Evolutionary conservation across 2,329 filamentous ascomycete species (phyloP).

Genomic region (Hypoxylon sp.): DNA sequence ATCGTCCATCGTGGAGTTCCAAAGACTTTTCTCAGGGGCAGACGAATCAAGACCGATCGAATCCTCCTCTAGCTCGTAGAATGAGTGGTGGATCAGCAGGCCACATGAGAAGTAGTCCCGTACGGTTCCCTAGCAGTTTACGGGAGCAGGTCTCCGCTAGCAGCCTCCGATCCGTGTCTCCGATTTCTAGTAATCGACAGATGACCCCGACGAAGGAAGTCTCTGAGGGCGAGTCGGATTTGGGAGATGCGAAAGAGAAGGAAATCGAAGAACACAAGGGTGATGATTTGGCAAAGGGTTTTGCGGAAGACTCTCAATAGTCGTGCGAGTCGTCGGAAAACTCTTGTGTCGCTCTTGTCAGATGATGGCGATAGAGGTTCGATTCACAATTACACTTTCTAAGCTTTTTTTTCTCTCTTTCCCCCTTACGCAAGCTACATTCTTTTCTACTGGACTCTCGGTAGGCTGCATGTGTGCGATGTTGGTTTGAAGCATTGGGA

Average conservation of each 20-base stretch:
- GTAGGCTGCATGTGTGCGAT: neutral
- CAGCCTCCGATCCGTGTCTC: slow-evolving; percentile 15
- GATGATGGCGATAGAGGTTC: neutral
- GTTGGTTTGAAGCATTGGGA: slow-evolving; percentile 10
- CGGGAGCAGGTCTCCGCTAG: slow-evolving; percentile 12
- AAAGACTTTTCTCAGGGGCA: slow-evolving; percentile 58
- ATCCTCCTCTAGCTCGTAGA: slow-evolving; percentile 39
- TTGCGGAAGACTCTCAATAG: slow-evolving; percentile 22
- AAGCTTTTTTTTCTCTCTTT: slow-evolving; percentile 12
- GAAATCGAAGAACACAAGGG: slow-evolving; percentile 2
- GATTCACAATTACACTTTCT: neutral
- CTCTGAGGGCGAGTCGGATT: slow-evolving; percentile 10
- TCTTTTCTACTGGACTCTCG: neutral
- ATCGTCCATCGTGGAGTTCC: slow-evolving; percentile 62
- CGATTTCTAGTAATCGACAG: slow-evolving; percentile 19
- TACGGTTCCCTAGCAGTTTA: slow-evolving; percentile 6
- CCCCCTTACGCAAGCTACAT: slow-evolving; percentile 16
- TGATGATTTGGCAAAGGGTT: slow-evolving; percentile 12
- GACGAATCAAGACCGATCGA: slow-evolving; percentile 41
- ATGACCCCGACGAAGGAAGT: slow-evolving; percentile 28
- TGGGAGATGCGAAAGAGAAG: slow-evolving; percentile 6
- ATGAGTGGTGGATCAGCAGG: slow-evolving; percentile 30
- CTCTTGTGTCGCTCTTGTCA: slow-evolving; percentile 22
- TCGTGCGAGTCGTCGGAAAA: slow-evolving; percentile 27
- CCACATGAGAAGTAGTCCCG: slow-evolving; percentile 10